A percentile compares a stretch with the other conserved stretches of the same genome.
phyloP scores from a whole-genome alignment of 2,329 filamentous ascomycete species.

The Aspergillus terreus region DNA sequence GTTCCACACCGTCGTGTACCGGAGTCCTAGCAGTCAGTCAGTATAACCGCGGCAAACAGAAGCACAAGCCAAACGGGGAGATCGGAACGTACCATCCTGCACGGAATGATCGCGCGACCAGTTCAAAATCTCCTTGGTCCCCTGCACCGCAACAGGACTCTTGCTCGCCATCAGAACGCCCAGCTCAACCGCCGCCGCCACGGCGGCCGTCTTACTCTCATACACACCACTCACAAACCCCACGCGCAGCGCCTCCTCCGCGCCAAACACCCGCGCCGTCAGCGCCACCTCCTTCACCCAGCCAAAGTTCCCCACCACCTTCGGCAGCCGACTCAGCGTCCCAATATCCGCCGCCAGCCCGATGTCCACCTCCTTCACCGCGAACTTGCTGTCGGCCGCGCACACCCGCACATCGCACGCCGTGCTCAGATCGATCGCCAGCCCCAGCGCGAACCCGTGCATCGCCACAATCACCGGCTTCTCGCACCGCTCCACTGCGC shows the following conservation, averaged over 20 bases:
- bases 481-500: slow-evolving; percentile 76
- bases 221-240: slow-evolving; percentile 43
- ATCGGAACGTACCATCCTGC: slow-evolving; percentile 60
- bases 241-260: slow-evolving; percentile 42
- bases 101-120: slow-evolving; percentile 75
- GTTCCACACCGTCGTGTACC: slow-evolving; percentile 88
- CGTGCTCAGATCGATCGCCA: slow-evolving; percentile 64
- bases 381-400: slow-evolving; percentile 33
- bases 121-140: slow-evolving; percentile 83
- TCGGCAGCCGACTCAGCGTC: slow-evolving; percentile 45
- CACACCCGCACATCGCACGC: slow-evolving; percentile 44
- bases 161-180: slow-evolving; percentile 68
- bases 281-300: slow-evolving; percentile 50
- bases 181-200: slow-evolving; percentile 61
- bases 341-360: slow-evolving; percentile 48
- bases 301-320: slow-evolving; percentile 42
- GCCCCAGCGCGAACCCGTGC: slow-evolving; percentile 72
- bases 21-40: slow-evolving; percentile 53
- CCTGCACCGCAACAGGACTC: slow-evolving; percentile 82
- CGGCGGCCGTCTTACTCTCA: slow-evolving; percentile 55
- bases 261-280: slow-evolving; percentile 41
- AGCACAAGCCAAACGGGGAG: background rate
- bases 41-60: background rate
- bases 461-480: slow-evolving; percentile 85
- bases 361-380: slow-evolving; percentile 50